Base-by-base conservation (phyloP, 163 green algal genomes). In the Scenedesmus sp. region DNA sequence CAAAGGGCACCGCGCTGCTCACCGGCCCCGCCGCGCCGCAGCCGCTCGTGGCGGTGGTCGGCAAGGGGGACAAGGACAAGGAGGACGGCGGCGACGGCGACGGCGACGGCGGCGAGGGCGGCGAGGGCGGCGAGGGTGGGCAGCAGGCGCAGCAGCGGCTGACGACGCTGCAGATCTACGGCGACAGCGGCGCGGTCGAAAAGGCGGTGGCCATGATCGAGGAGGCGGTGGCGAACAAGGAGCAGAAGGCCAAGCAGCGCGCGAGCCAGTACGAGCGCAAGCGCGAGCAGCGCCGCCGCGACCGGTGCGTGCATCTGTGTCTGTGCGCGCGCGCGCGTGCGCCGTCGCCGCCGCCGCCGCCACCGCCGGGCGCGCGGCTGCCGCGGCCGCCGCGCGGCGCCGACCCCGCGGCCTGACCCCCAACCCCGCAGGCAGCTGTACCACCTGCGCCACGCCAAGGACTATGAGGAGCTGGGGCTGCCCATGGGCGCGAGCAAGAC, bases 171-270 rank as follows among this genome's bases (percentile, higher is more conserved):
- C 86, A 93, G 87, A 80, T 97, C 26, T 97, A 95, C 87, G 93
- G 92, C 20, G 87, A 92, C 24, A 48, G 63, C 13, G 84, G 92
- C 65, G 79, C 89, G 51, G 87, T 91, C 29, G 87, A 93, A 51
- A 82, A 74, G 18, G 92, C 92, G 1, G 74, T 89, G 51, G 83
- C 79, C 1, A 91, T 97, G 87, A 96, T 97, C 22, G 58, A 84
- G 28, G 91, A 97, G 66, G 92, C 91, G 4, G 83, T 96, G 2
- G 90, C 95, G 14, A 97, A 97, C 81, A 90, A 85, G 82, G 91
- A 95, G 78, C 93, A 97, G 80, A 97, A 97, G 83, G 22, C 67
- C n/a, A 95, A 96, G 88, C 94, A 98, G 86, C 87, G 93, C 36
- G 73, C 90, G 26, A 93, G 93, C 85, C 85, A 96, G 84, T 98